Conservation (phyloP, 345 rosid genomes). For the Toxicodendron radicans region DNA sequence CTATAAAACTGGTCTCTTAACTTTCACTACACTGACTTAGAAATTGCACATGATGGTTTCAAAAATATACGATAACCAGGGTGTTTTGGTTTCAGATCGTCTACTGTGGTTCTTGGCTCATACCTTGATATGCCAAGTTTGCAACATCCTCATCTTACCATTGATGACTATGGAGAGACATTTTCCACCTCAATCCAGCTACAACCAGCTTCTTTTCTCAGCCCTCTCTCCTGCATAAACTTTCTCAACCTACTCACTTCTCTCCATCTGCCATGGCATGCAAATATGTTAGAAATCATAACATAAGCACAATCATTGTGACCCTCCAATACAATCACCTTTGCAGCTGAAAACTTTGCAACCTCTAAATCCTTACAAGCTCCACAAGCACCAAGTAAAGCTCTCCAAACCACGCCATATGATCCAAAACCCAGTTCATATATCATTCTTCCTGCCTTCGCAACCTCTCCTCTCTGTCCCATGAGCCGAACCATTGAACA, state of each 20-base stretch:
- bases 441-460: constrained; percentile 44
- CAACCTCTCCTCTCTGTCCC: constrained; percentile 54
- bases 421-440: constrained; percentile 46
- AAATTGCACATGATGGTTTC: not conserved
- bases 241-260: constrained; percentile 53
- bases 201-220: constrained; percentile 57
- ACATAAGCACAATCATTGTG: constrained; percentile 63
- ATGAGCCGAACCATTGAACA: constrained; percentile 67
- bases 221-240: constrained; percentile 57
- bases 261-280: constrained; percentile 59
- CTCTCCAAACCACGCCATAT: constrained; percentile 58
- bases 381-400: constrained; percentile 66
- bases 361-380: constrained; percentile 47
- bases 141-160: not conserved
- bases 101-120: not conserved
- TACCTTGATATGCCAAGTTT: not conserved
- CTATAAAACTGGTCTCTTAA: not conserved
- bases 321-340: constrained; percentile 49
- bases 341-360: constrained; percentile 49
- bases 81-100: not conserved
- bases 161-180: not conserved
- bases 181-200: constrained; percentile 66
- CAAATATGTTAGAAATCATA: constrained; percentile 60
- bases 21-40: not conserved
- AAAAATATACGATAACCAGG: not conserved